A percentile compares a stretch with the other conserved stretches of the same genome.
These are phyloP conservation scores for Umbelopsis ramanniana DNA, from an alignment of 192 early-diverging fungal genomes.

Conservation along the genomic window DNA sequence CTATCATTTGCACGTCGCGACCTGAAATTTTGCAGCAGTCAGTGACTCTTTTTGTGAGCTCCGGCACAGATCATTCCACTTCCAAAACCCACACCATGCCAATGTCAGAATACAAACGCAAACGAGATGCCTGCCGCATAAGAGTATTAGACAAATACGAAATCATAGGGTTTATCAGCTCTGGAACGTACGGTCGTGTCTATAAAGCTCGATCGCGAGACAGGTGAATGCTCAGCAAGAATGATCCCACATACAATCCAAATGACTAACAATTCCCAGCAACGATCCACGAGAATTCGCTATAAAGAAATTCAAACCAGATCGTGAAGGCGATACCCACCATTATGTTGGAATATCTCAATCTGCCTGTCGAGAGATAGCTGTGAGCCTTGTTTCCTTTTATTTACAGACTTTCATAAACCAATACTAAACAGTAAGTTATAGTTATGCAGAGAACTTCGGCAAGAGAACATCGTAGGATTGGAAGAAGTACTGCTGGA, in stretches of 20 bases:
- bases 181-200: slow-evolving; percentile 96
- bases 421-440: neutral
- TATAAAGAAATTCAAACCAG: slow-evolving; percentile 97
- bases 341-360: slow-evolving; percentile 86
- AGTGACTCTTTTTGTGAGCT: too few relatives aligned
- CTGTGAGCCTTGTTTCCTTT: slow-evolving; percentile 46
- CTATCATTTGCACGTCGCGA: too few relatives aligned
- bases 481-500: slow-evolving; percentile 90
- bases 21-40: too few relatives aligned
- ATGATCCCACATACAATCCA: neutral
- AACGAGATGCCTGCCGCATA: slow-evolving; percentile 55
- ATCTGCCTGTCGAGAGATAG: slow-evolving; percentile 92
- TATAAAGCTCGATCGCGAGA: slow-evolving; percentile 84
- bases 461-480: slow-evolving; percentile 86
- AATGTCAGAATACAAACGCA: slow-evolving; percentile 58
- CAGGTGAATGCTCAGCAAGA: slow-evolving; percentile 29
- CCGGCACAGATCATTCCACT: too few relatives aligned
- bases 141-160: slow-evolving; percentile 78
- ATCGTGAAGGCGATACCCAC: slow-evolving; percentile 85
- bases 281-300: slow-evolving; percentile 71
- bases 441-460: slow-evolving; percentile 85
- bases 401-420: neutral
- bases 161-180: slow-evolving; percentile 90
- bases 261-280: slow-evolving; percentile 15
- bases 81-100: slow-evolving; percentile 32